A percentile compares a stretch with the other conserved stretches of the same genome.
Evolutionary conservation across 1,139 yeast genomes (phyloP).

Genomic region (Geotrichum citri-aurantii): DNA sequence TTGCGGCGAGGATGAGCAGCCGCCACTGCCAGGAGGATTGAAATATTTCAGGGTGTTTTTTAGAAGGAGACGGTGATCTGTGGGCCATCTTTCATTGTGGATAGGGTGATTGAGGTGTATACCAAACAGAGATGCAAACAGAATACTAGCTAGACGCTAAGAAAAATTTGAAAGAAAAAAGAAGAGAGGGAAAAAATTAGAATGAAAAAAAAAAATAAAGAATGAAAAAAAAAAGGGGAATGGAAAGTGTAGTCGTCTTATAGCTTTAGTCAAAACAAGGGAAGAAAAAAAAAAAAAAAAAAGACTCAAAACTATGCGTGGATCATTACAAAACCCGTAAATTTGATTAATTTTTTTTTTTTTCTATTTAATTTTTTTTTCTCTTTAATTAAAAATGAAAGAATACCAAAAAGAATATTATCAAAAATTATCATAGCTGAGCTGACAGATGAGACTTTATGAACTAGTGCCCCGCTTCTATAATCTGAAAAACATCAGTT

Average conservation of each 20-base stretch:
- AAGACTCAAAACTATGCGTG: background rate
- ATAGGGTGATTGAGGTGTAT: background rate
- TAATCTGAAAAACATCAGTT: background rate
- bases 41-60: slow-evolving; percentile 18
- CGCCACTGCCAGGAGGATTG: slow-evolving; percentile 29
- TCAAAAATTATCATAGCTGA: background rate
- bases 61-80: slow-evolving; percentile 4
- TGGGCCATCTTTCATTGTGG: slow-evolving; percentile 5
- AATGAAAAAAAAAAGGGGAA: background rate
- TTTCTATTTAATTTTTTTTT: no score
- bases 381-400: background rate
- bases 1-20: slow-evolving; percentile 30
- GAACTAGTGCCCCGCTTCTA: background rate
- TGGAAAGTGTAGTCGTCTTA: background rate
- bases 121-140: background rate
- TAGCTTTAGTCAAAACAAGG: background rate
- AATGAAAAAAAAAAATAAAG: background rate
- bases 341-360: background rate
- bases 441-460: background rate
- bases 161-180: no score
- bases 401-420: background rate
- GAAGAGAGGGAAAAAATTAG: background rate
- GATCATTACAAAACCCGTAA: background rate
- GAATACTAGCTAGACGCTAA: background rate
- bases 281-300: background rate